These are phyloP conservation scores for Penicillium nucicola DNA, from an alignment of 495 filamentous ascomycete species.

Conservation along the genomic window DNA sequence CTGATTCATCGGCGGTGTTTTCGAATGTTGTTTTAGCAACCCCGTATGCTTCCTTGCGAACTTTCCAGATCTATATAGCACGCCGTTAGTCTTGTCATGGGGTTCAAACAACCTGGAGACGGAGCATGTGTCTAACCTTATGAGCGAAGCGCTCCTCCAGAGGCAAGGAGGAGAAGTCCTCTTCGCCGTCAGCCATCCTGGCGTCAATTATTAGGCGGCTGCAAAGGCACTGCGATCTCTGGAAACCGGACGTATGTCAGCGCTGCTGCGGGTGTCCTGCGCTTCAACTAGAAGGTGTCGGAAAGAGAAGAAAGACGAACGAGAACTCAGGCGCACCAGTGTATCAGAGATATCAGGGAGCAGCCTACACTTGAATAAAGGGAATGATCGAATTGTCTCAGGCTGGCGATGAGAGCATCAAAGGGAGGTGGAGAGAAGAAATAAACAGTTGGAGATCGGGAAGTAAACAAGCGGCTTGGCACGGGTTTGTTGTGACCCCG, in stretches of 20 bases:
- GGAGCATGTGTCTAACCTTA: slow-evolving; percentile 57
- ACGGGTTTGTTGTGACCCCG: slow-evolving; percentile 31
- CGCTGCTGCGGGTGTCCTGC: slow-evolving; percentile 1
- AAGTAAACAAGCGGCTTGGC: slow-evolving; percentile 35
- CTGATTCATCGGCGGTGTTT: slow-evolving; percentile 78
- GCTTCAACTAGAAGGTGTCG: background rate
- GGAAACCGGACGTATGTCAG: background rate
- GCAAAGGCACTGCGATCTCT: background rate
- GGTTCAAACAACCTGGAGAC: background rate
- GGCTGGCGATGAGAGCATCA: background rate
- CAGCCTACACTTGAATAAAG: too few species aligned
- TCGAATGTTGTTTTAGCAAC: slow-evolving; percentile 85
- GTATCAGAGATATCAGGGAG: background rate
- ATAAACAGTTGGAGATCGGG: slow-evolving; percentile 27
- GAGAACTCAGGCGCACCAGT: too few species aligned
- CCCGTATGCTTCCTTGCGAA: slow-evolving; percentile 92
- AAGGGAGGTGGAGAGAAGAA: slow-evolving; percentile 7
- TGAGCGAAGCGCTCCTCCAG: slow-evolving; percentile 80
- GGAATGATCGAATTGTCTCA: background rate
- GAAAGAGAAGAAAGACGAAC: background rate
- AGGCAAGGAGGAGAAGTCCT: slow-evolving; percentile 80
- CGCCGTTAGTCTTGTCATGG: slow-evolving; percentile 12
- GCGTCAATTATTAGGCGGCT: background rate
- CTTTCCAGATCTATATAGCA: slow-evolving; percentile 80
- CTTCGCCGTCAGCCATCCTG: slow-evolving; percentile 59